Evolutionary conservation across 2,329 filamentous ascomycete genomes (phyloP).

Genomic region (Trichoderma polysporum): DNA sequence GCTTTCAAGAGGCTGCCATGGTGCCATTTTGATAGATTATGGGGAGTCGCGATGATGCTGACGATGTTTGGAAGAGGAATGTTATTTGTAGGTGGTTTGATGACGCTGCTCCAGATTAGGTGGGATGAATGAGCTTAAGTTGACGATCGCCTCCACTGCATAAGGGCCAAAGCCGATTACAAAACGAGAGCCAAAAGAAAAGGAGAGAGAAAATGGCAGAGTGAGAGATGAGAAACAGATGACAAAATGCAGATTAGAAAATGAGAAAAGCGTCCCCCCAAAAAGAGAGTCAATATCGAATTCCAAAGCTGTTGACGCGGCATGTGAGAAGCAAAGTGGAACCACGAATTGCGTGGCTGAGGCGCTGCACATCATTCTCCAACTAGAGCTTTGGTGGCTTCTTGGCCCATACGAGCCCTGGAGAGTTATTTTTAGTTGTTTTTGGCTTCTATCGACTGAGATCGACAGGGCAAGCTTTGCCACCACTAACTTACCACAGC

Average conservation of each 20-base stretch:
- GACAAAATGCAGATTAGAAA: background rate
- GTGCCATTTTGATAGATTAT: slow-evolving; percentile 1
- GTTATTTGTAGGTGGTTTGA: background rate
- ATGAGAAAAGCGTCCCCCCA: background rate
- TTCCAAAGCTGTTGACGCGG: slow-evolving; percentile 17
- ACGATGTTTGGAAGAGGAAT: background rate
- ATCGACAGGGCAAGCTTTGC: background rate
- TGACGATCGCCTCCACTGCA: background rate
- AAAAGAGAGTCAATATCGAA: background rate
- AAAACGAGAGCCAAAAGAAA: background rate
- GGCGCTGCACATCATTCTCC: background rate
- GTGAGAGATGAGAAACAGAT: background rate
- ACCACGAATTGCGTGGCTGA: slow-evolving; percentile 11
- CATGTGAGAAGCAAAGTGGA: slow-evolving; percentile 7
- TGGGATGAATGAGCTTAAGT: background rate
- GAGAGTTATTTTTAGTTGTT: background rate
- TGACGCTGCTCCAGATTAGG: background rate
- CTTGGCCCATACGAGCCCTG: background rate
- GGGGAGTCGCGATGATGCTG: background rate
- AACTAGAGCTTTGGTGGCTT: background rate
- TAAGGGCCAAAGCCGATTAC: background rate
- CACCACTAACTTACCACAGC: background rate
- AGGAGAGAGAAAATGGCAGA: background rate
- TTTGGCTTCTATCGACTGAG: no score
- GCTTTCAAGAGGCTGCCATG: slow-evolving; percentile 7